Evolutionary conservation across 768 basidiomycete genomes (phyloP).

Genomic region (Lentinula sp.): DNA sequence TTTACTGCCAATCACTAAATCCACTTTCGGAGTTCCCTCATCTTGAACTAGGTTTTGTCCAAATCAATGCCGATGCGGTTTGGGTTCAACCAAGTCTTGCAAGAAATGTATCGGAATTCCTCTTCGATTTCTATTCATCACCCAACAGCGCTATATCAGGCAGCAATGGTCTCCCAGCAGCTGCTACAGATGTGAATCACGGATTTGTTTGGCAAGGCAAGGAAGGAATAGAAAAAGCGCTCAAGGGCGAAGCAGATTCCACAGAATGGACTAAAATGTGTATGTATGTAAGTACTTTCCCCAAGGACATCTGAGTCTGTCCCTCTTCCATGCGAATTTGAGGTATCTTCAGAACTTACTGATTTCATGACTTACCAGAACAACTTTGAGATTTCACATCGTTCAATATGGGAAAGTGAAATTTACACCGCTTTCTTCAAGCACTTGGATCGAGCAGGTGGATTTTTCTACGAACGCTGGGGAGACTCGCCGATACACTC

Average conservation of each 20-base stretch:
- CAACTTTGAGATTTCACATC: conserved; percentile 25
- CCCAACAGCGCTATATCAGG: conserved; percentile 5
- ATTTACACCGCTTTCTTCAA: conserved; percentile 20
- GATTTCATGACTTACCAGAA: conserved; percentile 11
- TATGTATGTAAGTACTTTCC: conserved; percentile 22
- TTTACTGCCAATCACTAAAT: not conserved
- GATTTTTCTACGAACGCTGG: conserved; percentile 25
- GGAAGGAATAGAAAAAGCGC: conserved; percentile 15
- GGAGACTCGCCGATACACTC: conserved; percentile 22
- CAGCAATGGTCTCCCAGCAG: conserved; percentile 4
- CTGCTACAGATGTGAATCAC: conserved; percentile 18
- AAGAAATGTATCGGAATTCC: conserved; percentile 20
- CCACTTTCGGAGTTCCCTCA: not conserved
- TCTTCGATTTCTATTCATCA: not conserved
- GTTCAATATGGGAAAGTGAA: conserved; percentile 19
- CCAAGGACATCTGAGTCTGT: not conserved
- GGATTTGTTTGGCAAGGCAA: conserved; percentile 18
- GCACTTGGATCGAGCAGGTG: conserved; percentile 17
- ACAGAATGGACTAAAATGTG: conserved; percentile 19
- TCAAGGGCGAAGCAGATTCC: conserved; percentile 18
- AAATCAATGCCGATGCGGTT: conserved; percentile 18
- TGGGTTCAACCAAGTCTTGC: conserved; percentile 23
- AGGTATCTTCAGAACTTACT: not conserved
- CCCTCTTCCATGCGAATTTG: not conserved
- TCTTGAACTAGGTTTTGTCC: conserved; percentile 16